Evolutionary conservation across 2,329 filamentous ascomycete species (phyloP), one percentile per base, ranked within the genome.

Genomic region (Scytalidium lignicola): DNA sequence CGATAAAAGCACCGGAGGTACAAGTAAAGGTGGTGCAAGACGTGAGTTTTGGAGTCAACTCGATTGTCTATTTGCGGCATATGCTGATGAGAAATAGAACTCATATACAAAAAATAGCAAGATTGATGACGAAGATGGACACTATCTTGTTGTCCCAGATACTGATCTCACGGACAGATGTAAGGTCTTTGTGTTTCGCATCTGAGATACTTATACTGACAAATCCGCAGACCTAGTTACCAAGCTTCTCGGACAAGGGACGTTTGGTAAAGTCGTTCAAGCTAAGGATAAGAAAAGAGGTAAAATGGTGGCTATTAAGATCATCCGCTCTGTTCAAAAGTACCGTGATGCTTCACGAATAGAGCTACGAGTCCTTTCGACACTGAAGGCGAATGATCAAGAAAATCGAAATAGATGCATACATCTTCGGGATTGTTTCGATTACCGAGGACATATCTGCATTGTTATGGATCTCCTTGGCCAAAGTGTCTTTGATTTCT

Each of bases 191-290:
- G 42, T 26, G 32, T 41, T 12, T 32, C 44, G 19, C 6, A n/a
- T 17, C 17, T 13, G 19, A 22, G n/a, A 20, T 20, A 17, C n/a
- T 19, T 20, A n/a, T 46, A 50, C 60, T 67, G 37, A 73, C 55
- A 23, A 17, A 12, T 51, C 28, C 41, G 21, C 58, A 96, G 91
- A 97, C 68, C 83, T 88, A 71, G 92, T 99, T 59, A 76, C 86
- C 53, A 90, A 90, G 59, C 78, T 97, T 22, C 84, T 99, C 12
- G 93, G 93, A 19, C 93, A 99, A 70, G 93, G 93, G 55, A 99
- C 93, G 0, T 99, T 99, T 65, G 93, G 93, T 64, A 99, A 99
- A 69, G 93, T 99, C 15, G 93, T 99, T 17, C 87, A 96, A 68
- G 93, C 93, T 46, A 85, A 82, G 59, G 93, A 99, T 65, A 80